Evolutionary conservation across 768 basidiomycete species (phyloP), one percentile per base, ranked within the genome.

Genomic region (Scleroderma bovista): DNA sequence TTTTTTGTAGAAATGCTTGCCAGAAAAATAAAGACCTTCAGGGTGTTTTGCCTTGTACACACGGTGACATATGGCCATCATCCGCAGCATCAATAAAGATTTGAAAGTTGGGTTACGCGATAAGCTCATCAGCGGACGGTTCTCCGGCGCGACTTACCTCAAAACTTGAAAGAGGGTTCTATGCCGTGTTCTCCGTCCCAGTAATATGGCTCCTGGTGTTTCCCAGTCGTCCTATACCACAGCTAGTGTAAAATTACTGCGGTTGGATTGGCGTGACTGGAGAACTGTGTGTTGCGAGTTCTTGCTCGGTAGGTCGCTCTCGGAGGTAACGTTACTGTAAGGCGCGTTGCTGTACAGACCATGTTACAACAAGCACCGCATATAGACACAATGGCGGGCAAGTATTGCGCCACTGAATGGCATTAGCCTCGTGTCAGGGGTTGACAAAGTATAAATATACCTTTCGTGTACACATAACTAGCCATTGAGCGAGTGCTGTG

Each of bases 1-100:
- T 22, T 71, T 70, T 51, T 45, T 73, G 44, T 73, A 62, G 43
- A 42, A 22, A 31, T 24, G 16, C 31, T 15, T 17, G 43, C 15
- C 15, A 38, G 26, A 17, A 46, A 20, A 9, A n/a, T 38, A 40
- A 23, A 40, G 22, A 22, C 13, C 39, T 19, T 12, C 23, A n/a
- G n/a, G 37, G 9, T 17, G 37, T 12, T 20, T n/a, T 17, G 37
- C 23, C 13, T 4, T 22, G 10, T 19, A 40, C 39, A 40, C 10
- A 11, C 20, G 19, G 39, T 6, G 39, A 20, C 39, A 23, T 40
- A 40, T 22, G 39, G 37, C 20, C n/a, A 40, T 40, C 20, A 19
- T 17, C 37, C n/a, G 17, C 37, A n/a, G 37, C 10, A 19, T 20
- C 23, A 19, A 40, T 4, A 8, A 20, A 39, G 38, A 17, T 17